Conservation (phyloP, 805 yeast species). For the Torulaspora delbrueckii region DNA sequence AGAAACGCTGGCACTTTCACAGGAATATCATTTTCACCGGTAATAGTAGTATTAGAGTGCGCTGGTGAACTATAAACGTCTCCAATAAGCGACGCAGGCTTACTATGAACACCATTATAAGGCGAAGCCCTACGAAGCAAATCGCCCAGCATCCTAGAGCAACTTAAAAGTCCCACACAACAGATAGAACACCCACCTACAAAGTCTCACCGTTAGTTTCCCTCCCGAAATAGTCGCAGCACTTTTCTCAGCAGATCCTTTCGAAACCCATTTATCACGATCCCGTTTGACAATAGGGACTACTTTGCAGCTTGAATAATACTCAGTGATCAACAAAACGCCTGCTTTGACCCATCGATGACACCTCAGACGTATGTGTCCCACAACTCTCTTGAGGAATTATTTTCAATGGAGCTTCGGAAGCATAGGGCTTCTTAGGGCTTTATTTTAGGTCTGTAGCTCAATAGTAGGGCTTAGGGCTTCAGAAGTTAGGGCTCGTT, state of each 20-base stretch:
- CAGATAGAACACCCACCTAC: not conserved
- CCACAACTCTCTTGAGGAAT: not conserved
- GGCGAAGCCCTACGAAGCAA: constrained; percentile 11
- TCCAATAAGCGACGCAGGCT: not conserved
- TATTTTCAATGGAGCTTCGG: not conserved
- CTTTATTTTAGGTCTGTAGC: not conserved
- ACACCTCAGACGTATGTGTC: not conserved
- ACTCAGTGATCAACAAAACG: not conserved
- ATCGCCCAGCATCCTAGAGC: constrained; percentile 10
- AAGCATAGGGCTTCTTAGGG: not conserved
- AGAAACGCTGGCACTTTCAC: not conserved
- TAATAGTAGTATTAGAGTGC: constrained; percentile 7
- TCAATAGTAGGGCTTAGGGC: too few relatives aligned
- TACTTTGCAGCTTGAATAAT: not conserved
- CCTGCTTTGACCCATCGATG: not conserved
- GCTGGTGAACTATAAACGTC: constrained; percentile 2
- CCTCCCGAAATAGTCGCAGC: not conserved
- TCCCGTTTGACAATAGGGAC: not conserved
- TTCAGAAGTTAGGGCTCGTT: not conserved
- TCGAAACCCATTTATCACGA: constrained; percentile 5
- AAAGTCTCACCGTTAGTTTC: not conserved
- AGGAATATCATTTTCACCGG: not conserved
- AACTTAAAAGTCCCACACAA: not conserved
- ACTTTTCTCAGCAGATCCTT: constrained; percentile 3
- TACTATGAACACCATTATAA: not conserved